Evolutionary conservation across 306 rosid species (phyloP).

Genomic region (Glycyrrhiza uralensis): DNA sequence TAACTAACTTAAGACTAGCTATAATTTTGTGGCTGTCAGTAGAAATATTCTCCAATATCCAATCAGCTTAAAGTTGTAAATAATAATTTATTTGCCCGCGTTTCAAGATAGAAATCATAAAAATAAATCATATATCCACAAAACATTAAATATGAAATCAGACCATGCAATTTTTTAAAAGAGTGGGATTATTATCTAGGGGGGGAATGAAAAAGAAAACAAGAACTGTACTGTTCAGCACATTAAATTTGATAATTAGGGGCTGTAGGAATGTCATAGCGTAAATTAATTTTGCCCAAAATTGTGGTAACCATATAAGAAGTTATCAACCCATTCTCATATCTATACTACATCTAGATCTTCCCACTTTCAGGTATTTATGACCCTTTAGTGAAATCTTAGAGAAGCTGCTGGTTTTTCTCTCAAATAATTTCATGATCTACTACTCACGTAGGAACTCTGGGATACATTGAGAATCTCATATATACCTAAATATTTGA

Average conservation of each 20-base stretch:
- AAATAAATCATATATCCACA: not conserved
- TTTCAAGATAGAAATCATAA: not conserved
- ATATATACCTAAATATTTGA: not conserved
- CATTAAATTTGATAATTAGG: not conserved
- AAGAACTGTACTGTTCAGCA: not conserved
- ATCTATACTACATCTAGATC: not conserved
- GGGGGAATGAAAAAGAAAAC: not conserved
- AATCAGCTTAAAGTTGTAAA: not conserved
- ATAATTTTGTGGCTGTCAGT: not conserved
- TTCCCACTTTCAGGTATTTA: not conserved
- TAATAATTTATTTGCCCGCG: not conserved
- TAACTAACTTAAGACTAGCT: not conserved
- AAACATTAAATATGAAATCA: constrained; percentile 1
- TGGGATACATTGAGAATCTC: not conserved
- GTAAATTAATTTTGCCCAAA: constrained; percentile 3
- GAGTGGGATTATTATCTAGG: not conserved
- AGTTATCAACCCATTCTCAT: not conserved
- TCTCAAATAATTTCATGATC: not conserved
- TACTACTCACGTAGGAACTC: not conserved
- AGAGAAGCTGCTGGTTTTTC: not conserved
- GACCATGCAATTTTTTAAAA: not conserved
- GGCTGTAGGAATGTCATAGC: not conserved
- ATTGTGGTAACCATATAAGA: not conserved
- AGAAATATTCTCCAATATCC: not conserved
- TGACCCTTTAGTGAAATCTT: not conserved